Conservation (phyloP, 768 basidiomycete species). For the Phylloporus arenicola region DNA sequence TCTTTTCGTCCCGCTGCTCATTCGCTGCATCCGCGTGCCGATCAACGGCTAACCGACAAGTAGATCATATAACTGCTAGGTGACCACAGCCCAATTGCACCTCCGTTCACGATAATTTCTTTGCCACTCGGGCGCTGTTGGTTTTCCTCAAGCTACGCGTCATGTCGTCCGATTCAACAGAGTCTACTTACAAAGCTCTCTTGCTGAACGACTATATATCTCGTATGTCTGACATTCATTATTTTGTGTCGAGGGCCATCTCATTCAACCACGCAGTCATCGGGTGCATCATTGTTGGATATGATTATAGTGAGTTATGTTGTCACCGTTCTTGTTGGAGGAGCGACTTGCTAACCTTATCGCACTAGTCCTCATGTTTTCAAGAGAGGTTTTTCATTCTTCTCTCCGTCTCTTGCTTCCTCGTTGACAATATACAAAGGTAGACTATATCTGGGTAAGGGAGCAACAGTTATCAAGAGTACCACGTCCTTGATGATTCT, state of each 20-base stretch:
- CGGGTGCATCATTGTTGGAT: background rate
- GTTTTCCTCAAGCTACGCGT: background rate
- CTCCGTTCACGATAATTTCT: background rate
- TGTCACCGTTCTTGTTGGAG: background rate
- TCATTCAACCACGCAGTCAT: background rate
- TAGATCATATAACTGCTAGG: background rate
- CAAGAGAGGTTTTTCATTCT: background rate
- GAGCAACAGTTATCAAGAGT: background rate
- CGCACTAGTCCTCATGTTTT: slow-evolving; percentile 19
- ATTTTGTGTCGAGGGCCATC: background rate
- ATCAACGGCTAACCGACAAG: background rate
- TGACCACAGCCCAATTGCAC: background rate
- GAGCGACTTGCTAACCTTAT: background rate
- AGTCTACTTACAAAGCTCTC: background rate
- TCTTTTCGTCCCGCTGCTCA: background rate
- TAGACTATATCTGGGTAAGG: slow-evolving; percentile 6
- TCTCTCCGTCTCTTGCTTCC: background rate
- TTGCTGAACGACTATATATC: background rate
- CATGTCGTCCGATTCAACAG: slow-evolving; percentile 2
- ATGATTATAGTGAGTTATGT: background rate
- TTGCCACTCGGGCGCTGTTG: background rate
- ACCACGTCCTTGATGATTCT: background rate
- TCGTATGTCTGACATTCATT: background rate
- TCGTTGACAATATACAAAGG: background rate
- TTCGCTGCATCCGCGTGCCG: background rate